Percentiles rank a stretch among this genome's conserved stretches.
phyloP scores from a whole-genome alignment of 768 basidiomycete genomes.

The Russula lepida region DNA sequence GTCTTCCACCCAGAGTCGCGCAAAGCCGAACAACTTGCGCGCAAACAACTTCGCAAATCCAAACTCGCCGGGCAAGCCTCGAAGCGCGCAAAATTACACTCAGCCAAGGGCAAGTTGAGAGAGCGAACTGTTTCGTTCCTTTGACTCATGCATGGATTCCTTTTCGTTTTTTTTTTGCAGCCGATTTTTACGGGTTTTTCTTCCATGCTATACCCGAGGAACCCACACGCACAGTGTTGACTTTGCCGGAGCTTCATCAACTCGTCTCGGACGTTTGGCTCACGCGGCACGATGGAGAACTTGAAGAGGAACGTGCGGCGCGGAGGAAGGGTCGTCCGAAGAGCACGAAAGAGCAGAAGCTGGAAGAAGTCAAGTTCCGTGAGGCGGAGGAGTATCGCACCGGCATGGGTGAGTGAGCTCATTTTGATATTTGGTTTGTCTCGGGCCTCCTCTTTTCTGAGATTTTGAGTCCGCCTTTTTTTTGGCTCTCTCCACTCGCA shows the following conservation, averaged over 20 bases:
- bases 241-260: constrained; percentile 56
- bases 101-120: constrained; percentile 40
- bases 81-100: constrained; percentile 51
- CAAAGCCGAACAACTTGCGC: constrained; percentile 68
- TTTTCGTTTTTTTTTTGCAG: constrained; percentile 30
- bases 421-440: background rate
- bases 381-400: constrained; percentile 71
- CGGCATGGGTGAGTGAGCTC: constrained; percentile 59
- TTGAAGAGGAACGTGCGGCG: constrained; percentile 50
- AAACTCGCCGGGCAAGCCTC: constrained; percentile 51
- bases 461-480: background rate
- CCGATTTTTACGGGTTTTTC: constrained; percentile 69
- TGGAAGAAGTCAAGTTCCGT: constrained; percentile 62
- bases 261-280: constrained; percentile 65
- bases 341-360: constrained; percentile 51
- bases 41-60: constrained; percentile 58
- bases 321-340: constrained; percentile 73
- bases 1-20: constrained; percentile 76
- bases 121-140: no score
- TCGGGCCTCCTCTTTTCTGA: background rate
- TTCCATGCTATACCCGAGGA: constrained; percentile 58
- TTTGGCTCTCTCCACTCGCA: constrained; percentile 1
- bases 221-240: constrained; percentile 35
- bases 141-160: background rate
- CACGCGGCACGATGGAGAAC: constrained; percentile 55